Base-by-base conservation (phyloP, 2,329 filamentous ascomycete genomes). In the Colletotrichum sp. region DNA sequence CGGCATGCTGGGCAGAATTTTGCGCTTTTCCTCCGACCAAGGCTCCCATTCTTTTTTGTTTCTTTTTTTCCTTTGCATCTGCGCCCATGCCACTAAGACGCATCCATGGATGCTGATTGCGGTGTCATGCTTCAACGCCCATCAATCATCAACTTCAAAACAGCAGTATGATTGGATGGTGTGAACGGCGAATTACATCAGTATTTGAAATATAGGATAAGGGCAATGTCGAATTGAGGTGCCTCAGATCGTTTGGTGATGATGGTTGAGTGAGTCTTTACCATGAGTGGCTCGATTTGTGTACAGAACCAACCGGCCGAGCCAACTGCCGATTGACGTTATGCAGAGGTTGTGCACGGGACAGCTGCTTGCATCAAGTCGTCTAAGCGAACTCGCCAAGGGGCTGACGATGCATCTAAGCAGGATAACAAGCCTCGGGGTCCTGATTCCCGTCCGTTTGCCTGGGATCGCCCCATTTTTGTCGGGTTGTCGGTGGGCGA, bases 401-500 rank as follows among this genome's bases (percentile, higher is more conserved):
- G 24, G 55, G 13, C 26, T 28, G 55, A 59, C 3, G 15, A 68
- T 68, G 12, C 44, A 18, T 57, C 48, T 34, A 68, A 57, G 15
- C 65, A 34, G 4, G 10, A n/a, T 30, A 55, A 36, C 44, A 12
- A 15, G 8, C 28, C 39, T 71, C 68, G 68, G 68, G 59, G 68
- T 71, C 68, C 68, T 71, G 36, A 34, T 30, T 57, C n/a, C 59
- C 39, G 24, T 55, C 68, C 68, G 68, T 55, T 55, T 55, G 15
- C n/a, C 26, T 28, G 30, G 59, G 28, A 39, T 57, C 24, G 26
- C 57, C 36, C 59, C 24, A 16, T 4, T 36, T n/a, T 36, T 28
- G 28, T 26, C 68, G 68, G 68, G 26, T 24, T 71, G 28, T 64
- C 68, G 68, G 68, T 64, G 28, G 57, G 30, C 68, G 26, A 64